Evolutionary conservation across 345 rosid species (phyloP).

Genomic region (Boechera stricta): DNA sequence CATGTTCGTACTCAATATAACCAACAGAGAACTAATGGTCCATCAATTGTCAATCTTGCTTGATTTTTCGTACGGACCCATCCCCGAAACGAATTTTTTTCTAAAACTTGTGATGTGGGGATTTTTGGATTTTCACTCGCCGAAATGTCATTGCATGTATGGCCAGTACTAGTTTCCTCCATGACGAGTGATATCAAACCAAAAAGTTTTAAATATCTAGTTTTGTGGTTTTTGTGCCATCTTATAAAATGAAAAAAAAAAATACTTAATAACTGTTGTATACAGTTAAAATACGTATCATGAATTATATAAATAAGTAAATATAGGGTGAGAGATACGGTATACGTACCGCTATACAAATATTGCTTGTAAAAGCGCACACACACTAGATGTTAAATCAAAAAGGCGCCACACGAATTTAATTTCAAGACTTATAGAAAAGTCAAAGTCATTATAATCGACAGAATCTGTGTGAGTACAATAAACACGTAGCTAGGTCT

Average conservation of each 20-base stretch:
- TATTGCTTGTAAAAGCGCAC: neutral
- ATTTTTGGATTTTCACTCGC: neutral
- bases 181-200: neutral
- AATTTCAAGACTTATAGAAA: constrained; percentile 9
- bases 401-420: constrained; percentile 4
- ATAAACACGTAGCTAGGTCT: constrained; percentile 14
- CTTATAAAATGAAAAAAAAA: neutral
- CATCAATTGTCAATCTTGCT: neutral
- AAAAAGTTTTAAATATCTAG: neutral
- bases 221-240: neutral
- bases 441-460: constrained; percentile 11
- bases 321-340: neutral
- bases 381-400: neutral
- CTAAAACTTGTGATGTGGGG: neutral
- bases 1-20: neutral
- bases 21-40: neutral
- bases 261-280: neutral
- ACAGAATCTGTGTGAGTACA: neutral
- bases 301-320: neutral
- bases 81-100: neutral
- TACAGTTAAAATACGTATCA: neutral
- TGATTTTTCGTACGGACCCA: neutral
- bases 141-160: neutral
- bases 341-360: neutral
- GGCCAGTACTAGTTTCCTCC: neutral